Conservation (phyloP, 1,284 basidiomycete genomes). For the Ceratobasidium sp. region DNA sequence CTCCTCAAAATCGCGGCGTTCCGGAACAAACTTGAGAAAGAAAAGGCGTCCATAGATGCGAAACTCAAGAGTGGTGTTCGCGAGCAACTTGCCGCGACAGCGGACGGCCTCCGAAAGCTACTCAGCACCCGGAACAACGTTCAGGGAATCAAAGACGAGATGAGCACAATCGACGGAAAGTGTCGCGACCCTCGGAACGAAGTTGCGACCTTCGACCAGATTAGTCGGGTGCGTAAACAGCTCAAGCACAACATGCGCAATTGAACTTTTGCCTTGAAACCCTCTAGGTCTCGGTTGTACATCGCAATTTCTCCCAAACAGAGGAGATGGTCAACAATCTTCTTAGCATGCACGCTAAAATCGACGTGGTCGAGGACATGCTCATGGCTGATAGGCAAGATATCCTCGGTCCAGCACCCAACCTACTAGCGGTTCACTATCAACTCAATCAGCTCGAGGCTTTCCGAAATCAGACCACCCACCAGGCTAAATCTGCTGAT, state of each 20-base stretch:
- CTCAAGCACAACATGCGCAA: background rate
- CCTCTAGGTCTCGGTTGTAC: slow-evolving; percentile 89
- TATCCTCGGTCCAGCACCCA: slow-evolving; percentile 85
- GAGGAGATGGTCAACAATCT: slow-evolving; percentile 96
- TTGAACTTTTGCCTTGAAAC: slow-evolving; percentile 6
- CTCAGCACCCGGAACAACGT: slow-evolving; percentile 86
- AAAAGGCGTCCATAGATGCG: slow-evolving; percentile 95
- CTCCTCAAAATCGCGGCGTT: slow-evolving; percentile 90
- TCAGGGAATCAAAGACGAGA: slow-evolving; percentile 91
- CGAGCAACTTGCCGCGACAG: slow-evolving; percentile 92
- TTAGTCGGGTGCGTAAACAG: slow-evolving; percentile 78
- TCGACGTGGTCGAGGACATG: slow-evolving; percentile 84
- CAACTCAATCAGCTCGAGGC: slow-evolving; percentile 90
- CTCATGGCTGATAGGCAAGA: slow-evolving; percentile 79
- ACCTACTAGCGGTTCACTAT: slow-evolving; percentile 92
- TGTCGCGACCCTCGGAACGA: slow-evolving; percentile 79
- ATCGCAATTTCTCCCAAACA: slow-evolving; percentile 94
- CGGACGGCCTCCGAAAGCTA: slow-evolving; percentile 89
- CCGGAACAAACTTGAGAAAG: slow-evolving; percentile 95
- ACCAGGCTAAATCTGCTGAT: slow-evolving; percentile 90
- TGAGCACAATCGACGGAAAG: slow-evolving; percentile 87
- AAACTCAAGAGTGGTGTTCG: slow-evolving; percentile 93
- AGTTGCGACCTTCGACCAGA: slow-evolving; percentile 90
- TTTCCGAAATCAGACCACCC: slow-evolving; percentile 94
- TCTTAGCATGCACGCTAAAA: slow-evolving; percentile 87